These are phyloP conservation scores for Euphrasia arctica DNA, from an alignment of 305 asterid genomes.

Conservation along the genomic window DNA sequence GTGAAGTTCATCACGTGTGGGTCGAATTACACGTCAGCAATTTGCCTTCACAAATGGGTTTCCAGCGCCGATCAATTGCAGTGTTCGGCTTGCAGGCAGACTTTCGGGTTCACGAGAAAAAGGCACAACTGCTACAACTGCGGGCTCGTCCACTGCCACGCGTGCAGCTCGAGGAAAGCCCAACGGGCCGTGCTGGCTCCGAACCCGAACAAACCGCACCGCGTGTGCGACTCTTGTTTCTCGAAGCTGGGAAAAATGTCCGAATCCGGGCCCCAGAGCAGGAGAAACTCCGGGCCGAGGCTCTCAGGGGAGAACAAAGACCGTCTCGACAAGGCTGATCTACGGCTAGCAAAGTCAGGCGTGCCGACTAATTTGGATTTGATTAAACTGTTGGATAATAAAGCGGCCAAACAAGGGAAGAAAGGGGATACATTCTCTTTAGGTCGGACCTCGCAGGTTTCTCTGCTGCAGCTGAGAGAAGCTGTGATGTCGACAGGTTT, in stretches of 20 bases:
- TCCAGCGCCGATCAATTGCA: constrained; percentile 96
- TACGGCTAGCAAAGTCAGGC: constrained; percentile 63
- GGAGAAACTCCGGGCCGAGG: constrained; percentile 76
- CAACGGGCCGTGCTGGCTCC: constrained; percentile 90
- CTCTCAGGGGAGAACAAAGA: constrained; percentile 92
- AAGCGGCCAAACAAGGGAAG: constrained; percentile 94
- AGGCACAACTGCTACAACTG: constrained; percentile 96
- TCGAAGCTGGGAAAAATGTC: constrained; percentile 74
- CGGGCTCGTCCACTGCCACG: constrained; percentile 93
- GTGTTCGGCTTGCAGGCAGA: constrained; percentile 91
- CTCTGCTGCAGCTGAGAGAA: constrained; percentile 66
- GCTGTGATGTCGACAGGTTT: constrained; percentile 50
- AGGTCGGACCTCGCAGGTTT: constrained; percentile 82
- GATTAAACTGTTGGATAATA: constrained; percentile 80
- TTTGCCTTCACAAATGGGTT: constrained; percentile 94
- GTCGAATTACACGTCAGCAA: constrained; percentile 81
- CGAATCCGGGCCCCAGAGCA: constrained; percentile 57
- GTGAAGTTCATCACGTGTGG: constrained; percentile 91
- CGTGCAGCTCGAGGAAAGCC: constrained; percentile 92
- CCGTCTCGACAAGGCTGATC: constrained; percentile 76
- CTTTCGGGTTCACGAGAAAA: constrained; percentile 95
- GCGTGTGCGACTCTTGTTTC: constrained; percentile 92
- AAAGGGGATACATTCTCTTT: constrained; percentile 63
- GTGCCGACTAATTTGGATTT: constrained; percentile 73
- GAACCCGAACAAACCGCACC: constrained; percentile 82